Evolutionary conservation across 2,329 filamentous ascomycete species (phyloP).

Genomic region (Colletotrichum echinochloae): DNA sequence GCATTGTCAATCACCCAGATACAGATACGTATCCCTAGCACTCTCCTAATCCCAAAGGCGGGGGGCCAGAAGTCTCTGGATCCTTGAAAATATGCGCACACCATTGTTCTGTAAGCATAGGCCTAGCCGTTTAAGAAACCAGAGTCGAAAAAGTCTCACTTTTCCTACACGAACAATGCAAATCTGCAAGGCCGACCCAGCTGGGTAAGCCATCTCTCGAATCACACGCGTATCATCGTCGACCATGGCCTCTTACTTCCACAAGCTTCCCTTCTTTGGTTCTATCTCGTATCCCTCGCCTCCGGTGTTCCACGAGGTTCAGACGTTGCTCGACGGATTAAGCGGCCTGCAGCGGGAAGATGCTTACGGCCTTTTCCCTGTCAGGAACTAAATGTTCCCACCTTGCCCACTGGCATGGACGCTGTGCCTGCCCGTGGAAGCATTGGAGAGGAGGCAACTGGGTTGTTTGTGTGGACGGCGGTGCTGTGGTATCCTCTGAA

Average conservation of each 20-base stretch:
- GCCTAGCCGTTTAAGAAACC: neutral
- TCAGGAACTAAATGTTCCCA: neutral
- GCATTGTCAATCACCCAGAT: neutral
- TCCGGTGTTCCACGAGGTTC: constrained; percentile 18
- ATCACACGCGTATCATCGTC: neutral
- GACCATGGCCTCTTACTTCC: neutral
- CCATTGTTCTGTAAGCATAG: neutral
- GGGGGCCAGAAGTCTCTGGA: too few species aligned
- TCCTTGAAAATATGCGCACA: neutral
- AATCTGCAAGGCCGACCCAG: constrained; percentile 3
- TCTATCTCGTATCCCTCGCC: neutral
- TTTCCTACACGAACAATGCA: neutral
- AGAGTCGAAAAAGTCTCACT: neutral
- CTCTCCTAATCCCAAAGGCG: neutral
- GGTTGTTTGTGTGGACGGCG: neutral
- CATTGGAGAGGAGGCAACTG: neutral
- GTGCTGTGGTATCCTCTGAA: constrained; percentile 28
- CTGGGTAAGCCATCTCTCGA: neutral
- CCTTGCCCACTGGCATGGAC: neutral
- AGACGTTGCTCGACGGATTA: constrained; percentile 16
- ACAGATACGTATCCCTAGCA: neutral
- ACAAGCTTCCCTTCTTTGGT: neutral
- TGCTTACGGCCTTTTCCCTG: neutral
- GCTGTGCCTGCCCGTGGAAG: constrained; percentile 13
- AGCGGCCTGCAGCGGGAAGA: constrained; percentile 33